These are phyloP conservation scores for Emiliania huxleyi DNA, from an alignment of 78 protist species.

Conservation along the genomic window DNA sequence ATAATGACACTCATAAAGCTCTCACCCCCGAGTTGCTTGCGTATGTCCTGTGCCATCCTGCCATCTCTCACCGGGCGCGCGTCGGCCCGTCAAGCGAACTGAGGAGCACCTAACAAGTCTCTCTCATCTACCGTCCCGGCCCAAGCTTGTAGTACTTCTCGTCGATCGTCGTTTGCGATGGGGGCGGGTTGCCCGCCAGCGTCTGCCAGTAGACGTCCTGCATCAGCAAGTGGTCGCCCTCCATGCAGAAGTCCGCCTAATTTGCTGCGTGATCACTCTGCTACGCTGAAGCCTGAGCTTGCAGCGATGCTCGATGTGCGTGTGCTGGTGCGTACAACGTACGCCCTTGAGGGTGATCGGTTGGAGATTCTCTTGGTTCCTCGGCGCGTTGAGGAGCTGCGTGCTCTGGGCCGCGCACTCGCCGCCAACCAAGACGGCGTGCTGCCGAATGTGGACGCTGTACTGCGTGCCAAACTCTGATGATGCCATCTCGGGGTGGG, in stretches of 20 bases:
- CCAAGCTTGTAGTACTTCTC: neutral
- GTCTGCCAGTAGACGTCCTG: too few species aligned
- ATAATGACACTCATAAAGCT: too few species aligned
- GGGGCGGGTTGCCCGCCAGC: too few species aligned
- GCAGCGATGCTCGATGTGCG: neutral
- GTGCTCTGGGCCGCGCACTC: neutral
- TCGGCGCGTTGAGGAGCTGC: neutral
- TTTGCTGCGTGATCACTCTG: neutral
- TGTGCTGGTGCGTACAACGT: neutral
- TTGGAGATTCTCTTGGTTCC: too few species aligned
- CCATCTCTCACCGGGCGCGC: too few species aligned
- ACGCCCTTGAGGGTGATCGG: too few species aligned
- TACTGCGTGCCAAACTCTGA: neutral
- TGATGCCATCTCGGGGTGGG: neutral
- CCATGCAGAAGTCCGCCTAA: neutral
- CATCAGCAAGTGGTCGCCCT: neutral
- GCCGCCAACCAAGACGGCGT: neutral
- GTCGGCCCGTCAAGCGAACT: too few species aligned
- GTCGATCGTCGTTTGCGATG: neutral
- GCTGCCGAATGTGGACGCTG: neutral
- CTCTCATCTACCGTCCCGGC: neutral
- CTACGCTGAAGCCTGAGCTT: neutral
- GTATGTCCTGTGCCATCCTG: too few species aligned
- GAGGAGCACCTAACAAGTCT: too few species aligned
- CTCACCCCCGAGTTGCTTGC: too few species aligned